Percentiles rank a stretch among this genome's conserved stretches.
Evolutionary conservation across 73 alveolate genomes (phyloP).

Genomic region (Tetrahymena malaccensis): DNA sequence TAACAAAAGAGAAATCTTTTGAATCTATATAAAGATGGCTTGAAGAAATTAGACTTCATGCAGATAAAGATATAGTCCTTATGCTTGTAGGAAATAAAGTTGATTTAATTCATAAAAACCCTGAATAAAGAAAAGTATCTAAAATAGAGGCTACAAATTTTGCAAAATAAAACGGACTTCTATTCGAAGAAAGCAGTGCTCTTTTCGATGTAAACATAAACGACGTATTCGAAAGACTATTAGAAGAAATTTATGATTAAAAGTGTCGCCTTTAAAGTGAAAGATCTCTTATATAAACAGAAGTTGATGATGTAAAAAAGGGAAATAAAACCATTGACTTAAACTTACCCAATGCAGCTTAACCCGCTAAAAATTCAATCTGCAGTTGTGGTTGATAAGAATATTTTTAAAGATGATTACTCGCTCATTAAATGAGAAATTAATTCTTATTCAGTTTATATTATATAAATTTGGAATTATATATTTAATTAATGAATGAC

Average conservation of each 20-base stretch:
- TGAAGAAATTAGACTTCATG: slow-evolving; percentile 64
- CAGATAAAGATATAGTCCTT: slow-evolving; percentile 77
- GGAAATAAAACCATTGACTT: not conserved
- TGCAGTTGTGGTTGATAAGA: not conserved
- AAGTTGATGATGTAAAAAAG: not conserved
- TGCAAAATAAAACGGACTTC: slow-evolving; percentile 52
- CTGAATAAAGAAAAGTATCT: slow-evolving; percentile 51
- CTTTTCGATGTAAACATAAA: slow-evolving; percentile 29
- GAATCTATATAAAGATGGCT: slow-evolving; percentile 75
- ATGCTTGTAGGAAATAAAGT: slow-evolving; percentile 69
- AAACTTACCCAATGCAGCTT: not conserved
- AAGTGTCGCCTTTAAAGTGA: not conserved
- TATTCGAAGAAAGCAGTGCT: slow-evolving; percentile 69
- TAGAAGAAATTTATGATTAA: slow-evolving; percentile 7
- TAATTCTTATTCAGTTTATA: not conserved
- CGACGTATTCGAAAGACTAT: slow-evolving; percentile 25
- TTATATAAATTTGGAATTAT: not conserved
- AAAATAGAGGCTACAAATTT: slow-evolving; percentile 52
- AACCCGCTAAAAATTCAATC: not conserved
- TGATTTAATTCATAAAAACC: slow-evolving; percentile 60
- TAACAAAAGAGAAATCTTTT: slow-evolving; percentile 68
- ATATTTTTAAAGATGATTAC: not conserved
- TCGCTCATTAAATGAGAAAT: too few species aligned
- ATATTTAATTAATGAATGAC: not conserved
- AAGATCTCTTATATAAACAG: not conserved